Base-by-base conservation (phyloP, 1,284 basidiomycete genomes). In the Pseudozyma hubeiensis region DNA sequence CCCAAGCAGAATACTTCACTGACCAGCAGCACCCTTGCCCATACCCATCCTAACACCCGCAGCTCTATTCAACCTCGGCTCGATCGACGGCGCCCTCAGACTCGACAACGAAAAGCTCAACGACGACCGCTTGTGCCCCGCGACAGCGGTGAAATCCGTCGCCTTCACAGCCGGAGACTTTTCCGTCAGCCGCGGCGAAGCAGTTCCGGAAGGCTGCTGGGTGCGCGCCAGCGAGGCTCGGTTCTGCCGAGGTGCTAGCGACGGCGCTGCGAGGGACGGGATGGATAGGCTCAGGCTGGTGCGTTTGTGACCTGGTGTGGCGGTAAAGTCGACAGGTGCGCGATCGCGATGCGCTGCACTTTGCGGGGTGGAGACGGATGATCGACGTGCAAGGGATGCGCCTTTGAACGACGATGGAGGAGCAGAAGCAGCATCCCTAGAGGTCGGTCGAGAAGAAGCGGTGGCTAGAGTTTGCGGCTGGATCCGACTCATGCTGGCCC, bases 291-390 rank as follows among this genome's bases (percentile, higher is more conserved):
- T 34, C 4, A 69, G 46, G 4, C 50, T 51, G 29, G 56, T 24
- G 8, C 77, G 66, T 53, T 76, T 78, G 52, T 81, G 79, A 8
- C 79, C 77, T 3, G 79, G 79, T 0, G 68, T 79, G 37, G 35
- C 17, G 14, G 53, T 57, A 46, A 61, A 78, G 49, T 77, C 64
- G 44, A 74, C 53, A 14, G 56, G 51, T 40, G 64, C 49, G 13
- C 56, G 33, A 17, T 39, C 44, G 79, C 0, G 68, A 77, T 33
- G 35, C 17, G 14, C 50, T 57, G 47, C 58, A 78, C 46, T 77
- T 61, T 43, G 71, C 53, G 14, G 56, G 51, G 49, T 40, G 13
- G 39, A 34, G 33, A 34, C 39, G 4, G 37, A 39, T 19, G 49
- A 37, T 39, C 49, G 49, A 11, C 34, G 35, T 31, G 19, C 35